A percentile compares a stretch with the other conserved stretches of the same genome.
phyloP scores from a whole-genome alignment of 2,329 filamentous ascomycete genomes.

The Blastomyces parvus region DNA sequence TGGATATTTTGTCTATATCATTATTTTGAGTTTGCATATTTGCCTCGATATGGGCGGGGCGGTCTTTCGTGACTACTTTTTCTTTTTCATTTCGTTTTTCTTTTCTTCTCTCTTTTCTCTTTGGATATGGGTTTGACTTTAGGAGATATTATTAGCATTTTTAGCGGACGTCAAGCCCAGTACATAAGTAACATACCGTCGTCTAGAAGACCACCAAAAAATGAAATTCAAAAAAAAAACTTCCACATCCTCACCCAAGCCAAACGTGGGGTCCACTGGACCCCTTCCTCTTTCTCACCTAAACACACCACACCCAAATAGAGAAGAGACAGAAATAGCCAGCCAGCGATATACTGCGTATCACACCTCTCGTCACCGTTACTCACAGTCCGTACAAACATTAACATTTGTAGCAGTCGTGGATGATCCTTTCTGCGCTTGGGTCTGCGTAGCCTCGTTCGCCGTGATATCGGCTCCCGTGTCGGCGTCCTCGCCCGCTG shows the following conservation, averaged over 20 bases:
- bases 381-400: constrained; percentile 7
- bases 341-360: too few species aligned
- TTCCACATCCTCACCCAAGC: too few species aligned
- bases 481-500: not conserved
- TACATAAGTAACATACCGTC: too few species aligned
- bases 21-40: not conserved
- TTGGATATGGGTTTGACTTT: not conserved
- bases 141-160: not conserved
- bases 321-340: too few species aligned
- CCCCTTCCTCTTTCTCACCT: too few species aligned
- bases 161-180: not conserved
- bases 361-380: too few species aligned
- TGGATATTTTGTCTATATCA: not conserved
- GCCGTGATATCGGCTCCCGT: not conserved
- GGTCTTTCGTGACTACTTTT: not conserved
- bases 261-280: too few species aligned
- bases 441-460: not conserved
- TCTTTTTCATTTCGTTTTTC: not conserved
- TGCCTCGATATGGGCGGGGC: not conserved
- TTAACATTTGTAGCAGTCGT: not conserved
- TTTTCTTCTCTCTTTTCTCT: not conserved
- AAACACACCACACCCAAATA: too few species aligned
- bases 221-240: too few species aligned
- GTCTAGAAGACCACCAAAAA: too few species aligned
- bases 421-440: not conserved